Evolutionary conservation across 768 basidiomycete species (phyloP), one percentile per base, ranked within the genome.

Genomic region (Melanogaster broomeanus): DNA sequence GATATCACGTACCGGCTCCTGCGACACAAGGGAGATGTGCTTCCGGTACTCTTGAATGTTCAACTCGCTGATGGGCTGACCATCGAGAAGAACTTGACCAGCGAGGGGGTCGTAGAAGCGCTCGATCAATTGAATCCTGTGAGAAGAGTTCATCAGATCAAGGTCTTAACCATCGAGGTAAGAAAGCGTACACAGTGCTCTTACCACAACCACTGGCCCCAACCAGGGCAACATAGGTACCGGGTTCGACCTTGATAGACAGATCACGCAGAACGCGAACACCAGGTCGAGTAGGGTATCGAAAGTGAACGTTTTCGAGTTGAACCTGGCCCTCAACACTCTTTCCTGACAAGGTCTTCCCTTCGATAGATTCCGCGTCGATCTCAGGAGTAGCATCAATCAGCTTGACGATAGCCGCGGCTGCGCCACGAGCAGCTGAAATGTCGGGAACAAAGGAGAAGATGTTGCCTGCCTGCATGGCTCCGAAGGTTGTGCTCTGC

Each of bases 361-460:
- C 89, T 42, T 79, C 82, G 4, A 74, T 69, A 1, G 85, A 87
- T 58, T 90, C 84, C 0, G 91, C 84, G 62, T 96, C 93, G 41
- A 93, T 90, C 58, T 88, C 85, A 11, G 90, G 87, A 3, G 65
- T 61, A 1, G 82, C 80, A 62, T 98, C 93, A 21, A 93, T 64
- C 9, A 95, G 72, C 42, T 79, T 79, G n/a, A n/a, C n/a, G n/a
- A n/a, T n/a, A n/a, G n/a, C n/a, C n/a, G n/a, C n/a, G n/a, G n/a
- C n/a, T n/a, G 93, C 88, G 22, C 85, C 78, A 58, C 85, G 84
- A 21, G 94, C 93, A 2, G 89, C 88, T 1, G 89, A 91, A 47
- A 92, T 78, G 65, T 96, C 93, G 37, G 94, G 93, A 2, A 95
- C 93, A 63, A 91, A 89, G 6, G 81, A 76, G 69, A 90, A 90